Evolutionary conservation across 176 grass and related monocot species (phyloP).

Genomic region (maize (Zea mays)): Zm-B73-REFERENCE-NAM-5.0 NC_050098.1:221417501-221418000

Average conservation of each 20-base stretch:
- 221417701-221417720: constrained; percentile 49
- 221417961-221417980: constrained; percentile 88
- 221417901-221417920: constrained; percentile 82
- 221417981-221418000: constrained; percentile 92
- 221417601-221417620: neutral
- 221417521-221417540: too few species aligned
- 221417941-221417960: constrained; percentile 89
- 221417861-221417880: neutral
- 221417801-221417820: constrained; percentile 55
- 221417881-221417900: constrained; percentile 18
- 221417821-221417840: constrained; percentile 48
- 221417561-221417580: too few species aligned
- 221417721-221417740: constrained; percentile 26
- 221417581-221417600: neutral
- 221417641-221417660: neutral
- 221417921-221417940: constrained; percentile 88
- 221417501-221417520: too few species aligned
- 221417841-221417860: constrained; percentile 54
- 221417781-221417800: constrained; percentile 45
- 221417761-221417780: neutral
- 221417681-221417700: constrained; percentile 32
- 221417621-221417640: too few species aligned
- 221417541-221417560: too few species aligned
- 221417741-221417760: neutral
- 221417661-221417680: constrained; percentile 22